These are phyloP conservation scores for Aureobasidium sp. DNA, from an alignment of 2,329 filamentous ascomycete species.

Conservation along the genomic window DNA sequence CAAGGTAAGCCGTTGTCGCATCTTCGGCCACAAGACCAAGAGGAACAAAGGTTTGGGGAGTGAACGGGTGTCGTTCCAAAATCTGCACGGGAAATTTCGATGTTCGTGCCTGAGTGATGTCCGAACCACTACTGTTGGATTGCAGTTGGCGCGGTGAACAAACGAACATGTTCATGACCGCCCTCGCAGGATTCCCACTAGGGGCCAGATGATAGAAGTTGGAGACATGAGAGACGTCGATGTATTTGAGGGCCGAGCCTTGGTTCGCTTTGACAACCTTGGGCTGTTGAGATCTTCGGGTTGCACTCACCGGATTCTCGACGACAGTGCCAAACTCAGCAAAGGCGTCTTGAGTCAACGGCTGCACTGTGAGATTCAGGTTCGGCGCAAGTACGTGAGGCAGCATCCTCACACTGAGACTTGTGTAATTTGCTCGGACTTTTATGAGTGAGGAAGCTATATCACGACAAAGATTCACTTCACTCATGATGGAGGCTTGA, in stretches of 20 bases:
- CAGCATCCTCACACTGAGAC: not conserved
- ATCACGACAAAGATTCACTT: not conserved
- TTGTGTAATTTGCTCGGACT: not conserved
- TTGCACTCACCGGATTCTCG: slow-evolving; percentile 47
- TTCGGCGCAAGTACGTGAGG: slow-evolving; percentile 30
- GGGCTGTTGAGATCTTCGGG: slow-evolving; percentile 19
- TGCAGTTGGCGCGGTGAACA: slow-evolving; percentile 58
- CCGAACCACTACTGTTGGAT: slow-evolving; percentile 20
- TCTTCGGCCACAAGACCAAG: slow-evolving; percentile 48
- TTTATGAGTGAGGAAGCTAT: not conserved
- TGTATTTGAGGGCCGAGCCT: slow-evolving; percentile 79
- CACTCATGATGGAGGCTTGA: not conserved
- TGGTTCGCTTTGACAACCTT: slow-evolving; percentile 64
- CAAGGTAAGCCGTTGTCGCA: slow-evolving; percentile 54
- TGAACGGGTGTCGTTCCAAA: slow-evolving; percentile 87
- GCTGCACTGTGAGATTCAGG: slow-evolving; percentile 46
- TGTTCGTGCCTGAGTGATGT: not conserved
- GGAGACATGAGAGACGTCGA: slow-evolving; percentile 62
- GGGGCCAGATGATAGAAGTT: slow-evolving; percentile 62
- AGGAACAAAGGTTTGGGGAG: slow-evolving; percentile 86
- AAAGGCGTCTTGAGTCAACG: slow-evolving; percentile 63
- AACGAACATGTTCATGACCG: slow-evolving; percentile 81
- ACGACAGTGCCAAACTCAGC: slow-evolving; percentile 76
- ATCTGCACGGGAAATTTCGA: slow-evolving; percentile 57
- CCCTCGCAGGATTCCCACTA: slow-evolving; percentile 46